phyloP scores from a whole-genome alignment of 441 rosid species.

The Populus tomentosa region DNA sequence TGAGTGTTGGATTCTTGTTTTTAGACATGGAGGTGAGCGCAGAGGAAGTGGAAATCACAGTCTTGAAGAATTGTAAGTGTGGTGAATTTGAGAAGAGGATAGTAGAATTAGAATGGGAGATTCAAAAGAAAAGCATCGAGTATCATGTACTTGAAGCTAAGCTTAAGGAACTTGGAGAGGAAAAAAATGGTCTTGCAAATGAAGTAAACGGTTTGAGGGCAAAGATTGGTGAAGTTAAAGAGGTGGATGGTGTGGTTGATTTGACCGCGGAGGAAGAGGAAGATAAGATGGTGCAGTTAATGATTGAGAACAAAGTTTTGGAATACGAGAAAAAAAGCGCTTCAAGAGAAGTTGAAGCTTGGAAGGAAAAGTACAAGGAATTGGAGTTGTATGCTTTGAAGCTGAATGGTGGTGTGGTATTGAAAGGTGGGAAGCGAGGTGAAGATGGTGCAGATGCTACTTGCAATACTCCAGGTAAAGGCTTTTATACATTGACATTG shows the following conservation, averaged over 20 bases:
- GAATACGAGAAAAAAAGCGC: constrained; percentile 44
- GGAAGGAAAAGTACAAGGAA: constrained; percentile 48
- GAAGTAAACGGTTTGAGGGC: constrained; percentile 28
- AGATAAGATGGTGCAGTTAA: constrained; percentile 31
- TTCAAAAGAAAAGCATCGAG: constrained; percentile 25
- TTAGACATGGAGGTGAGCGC: constrained; percentile 4
- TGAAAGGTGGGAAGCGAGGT: constrained; percentile 15
- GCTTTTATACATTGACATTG: neutral
- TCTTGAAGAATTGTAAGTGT: constrained; percentile 12
- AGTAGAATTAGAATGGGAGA: constrained; percentile 38
- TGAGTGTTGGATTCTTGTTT: neutral
- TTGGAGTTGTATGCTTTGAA: constrained; percentile 29
- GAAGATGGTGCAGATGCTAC: constrained; percentile 6
- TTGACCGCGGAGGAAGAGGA: constrained; percentile 32
- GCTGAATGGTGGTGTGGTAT: constrained; percentile 17
- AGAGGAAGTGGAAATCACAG: constrained; percentile 17
- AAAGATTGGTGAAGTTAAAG: constrained; percentile 9
- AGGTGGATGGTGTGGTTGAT: constrained; percentile 27
- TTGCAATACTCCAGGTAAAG: constrained; percentile 6
- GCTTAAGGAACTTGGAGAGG: constrained; percentile 31
- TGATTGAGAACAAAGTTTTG: constrained; percentile 38
- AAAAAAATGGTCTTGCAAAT: constrained; percentile 27
- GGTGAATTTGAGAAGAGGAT: constrained; percentile 31
- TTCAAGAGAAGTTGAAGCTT: constrained; percentile 35
- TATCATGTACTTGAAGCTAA: constrained; percentile 35